These are phyloP conservation scores for Emiliania huxleyi DNA, from an alignment of 78 protist genomes.

Conservation along the genomic window DNA sequence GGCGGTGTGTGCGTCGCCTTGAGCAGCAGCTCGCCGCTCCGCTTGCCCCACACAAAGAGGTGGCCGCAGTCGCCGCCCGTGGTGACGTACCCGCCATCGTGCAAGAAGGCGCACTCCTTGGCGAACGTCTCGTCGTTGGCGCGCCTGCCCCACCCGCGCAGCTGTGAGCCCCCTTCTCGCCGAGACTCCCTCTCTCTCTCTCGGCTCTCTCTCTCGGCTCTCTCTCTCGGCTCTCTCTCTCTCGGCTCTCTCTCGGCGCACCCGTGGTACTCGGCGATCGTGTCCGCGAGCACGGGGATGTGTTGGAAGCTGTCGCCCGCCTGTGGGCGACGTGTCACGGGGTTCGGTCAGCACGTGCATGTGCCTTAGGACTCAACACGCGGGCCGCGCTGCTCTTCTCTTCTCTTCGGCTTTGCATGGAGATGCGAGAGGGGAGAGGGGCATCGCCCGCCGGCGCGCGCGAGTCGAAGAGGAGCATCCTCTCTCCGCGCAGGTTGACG, in stretches of 20 bases:
- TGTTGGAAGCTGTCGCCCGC: background rate
- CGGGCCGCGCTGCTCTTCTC: too few relatives aligned
- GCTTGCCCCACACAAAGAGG: slow-evolving; percentile 5
- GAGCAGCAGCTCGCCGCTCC: background rate
- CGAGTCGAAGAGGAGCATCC: background rate
- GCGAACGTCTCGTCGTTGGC: slow-evolving; percentile 11
- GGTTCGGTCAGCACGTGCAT: background rate
- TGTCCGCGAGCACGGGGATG: background rate
- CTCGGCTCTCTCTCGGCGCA: too few relatives aligned
- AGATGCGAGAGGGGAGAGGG: too few relatives aligned
- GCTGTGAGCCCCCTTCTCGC: background rate
- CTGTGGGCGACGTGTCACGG: background rate
- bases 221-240: too few relatives aligned
- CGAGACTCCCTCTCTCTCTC: too few relatives aligned
- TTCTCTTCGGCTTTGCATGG: too few relatives aligned
- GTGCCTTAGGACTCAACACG: too few relatives aligned
- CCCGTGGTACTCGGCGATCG: background rate
- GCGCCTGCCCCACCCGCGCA: background rate
- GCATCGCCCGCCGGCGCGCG: too few relatives aligned
- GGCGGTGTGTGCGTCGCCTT: too few relatives aligned
- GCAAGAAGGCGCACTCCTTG: background rate
- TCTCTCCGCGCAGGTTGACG: background rate
- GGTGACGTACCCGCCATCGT: background rate
- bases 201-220: too few relatives aligned
- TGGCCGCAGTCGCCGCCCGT: slow-evolving; percentile 43